Base-by-base conservation (phyloP, 2,329 filamentous ascomycete species). In the Fusarium phyllophilum region DNA sequence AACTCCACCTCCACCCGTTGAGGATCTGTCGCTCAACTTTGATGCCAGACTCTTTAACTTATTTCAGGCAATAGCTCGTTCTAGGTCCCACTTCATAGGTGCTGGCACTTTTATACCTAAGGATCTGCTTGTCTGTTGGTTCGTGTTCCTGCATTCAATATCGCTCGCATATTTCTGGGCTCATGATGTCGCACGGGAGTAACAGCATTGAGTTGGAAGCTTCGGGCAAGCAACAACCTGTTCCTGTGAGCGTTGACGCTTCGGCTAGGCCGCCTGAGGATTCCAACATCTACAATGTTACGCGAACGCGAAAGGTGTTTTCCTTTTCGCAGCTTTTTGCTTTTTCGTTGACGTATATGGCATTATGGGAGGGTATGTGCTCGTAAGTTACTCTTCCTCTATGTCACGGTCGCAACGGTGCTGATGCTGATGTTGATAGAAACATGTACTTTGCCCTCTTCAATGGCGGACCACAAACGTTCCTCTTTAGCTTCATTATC, bases 401-500 rank as follows among this genome's bases (percentile, higher is more conserved):
- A 5, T n/a, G 4, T 8, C 14, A 2, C 18, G 2, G 5, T 13
- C 17, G 3, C 8, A 6, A 5, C 0, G 17, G 29, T 49, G 10
- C 65, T 0, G 17, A 31, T 49, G 10, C 65, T 76, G 18, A 74
- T 26, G 10, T 8, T 13, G 0, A 3, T 33, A 77, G 75, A 15
- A 78, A 77, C 49, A 77, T 78, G 75, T 77, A 72, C 58, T 77
- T 77, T 72, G 75, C 75, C 15, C 65, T 77, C 3, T 78, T 54
- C 62, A 77, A 77, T 29, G 75, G 75, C 2, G 75, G 75, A 8
- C 75, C 75, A 0, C 75, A 77, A 41, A 78, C 75, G 3, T 77
- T 77, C 18, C 10, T 77, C 15, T 77, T 77, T 39, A 78, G 75
- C 26, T 78, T 77, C 42, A 68, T 77, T 17, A 77, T 77, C 4